Percentiles rank a stretch among this genome's conserved stretches.
These are phyloP conservation scores for Saccharomyces hybrid DNA, from an alignment of 1,139 yeast genomes.

Conservation along the genomic window DNA sequence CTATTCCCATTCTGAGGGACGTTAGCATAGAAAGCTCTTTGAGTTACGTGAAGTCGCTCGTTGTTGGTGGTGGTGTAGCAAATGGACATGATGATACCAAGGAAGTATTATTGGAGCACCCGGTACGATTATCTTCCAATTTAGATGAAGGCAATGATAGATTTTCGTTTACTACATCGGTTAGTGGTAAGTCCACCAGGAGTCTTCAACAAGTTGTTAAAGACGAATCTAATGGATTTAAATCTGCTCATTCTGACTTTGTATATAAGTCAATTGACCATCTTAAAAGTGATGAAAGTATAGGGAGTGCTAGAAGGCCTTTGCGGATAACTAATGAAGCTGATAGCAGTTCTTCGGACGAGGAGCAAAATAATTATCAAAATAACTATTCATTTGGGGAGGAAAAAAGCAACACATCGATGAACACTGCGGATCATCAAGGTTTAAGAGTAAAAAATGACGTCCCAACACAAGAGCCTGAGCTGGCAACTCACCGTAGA, in stretches of 20 bases:
- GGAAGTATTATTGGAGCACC: not conserved
- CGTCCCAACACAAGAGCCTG: not conserved
- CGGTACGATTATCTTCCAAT: conserved; percentile 1
- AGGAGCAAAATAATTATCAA: not conserved
- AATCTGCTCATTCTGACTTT: conserved; percentile 7
- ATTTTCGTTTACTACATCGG: conserved; percentile 21
- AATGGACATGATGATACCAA: not conserved
- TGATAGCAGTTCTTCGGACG: not conserved
- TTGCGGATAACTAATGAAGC: not conserved
- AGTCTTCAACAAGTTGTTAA: conserved; percentile 16
- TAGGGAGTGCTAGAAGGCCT: not conserved
- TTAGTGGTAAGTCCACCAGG: conserved; percentile 14
- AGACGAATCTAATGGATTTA: conserved; percentile 1
- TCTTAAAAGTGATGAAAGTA: conserved; percentile 1
- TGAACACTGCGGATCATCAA: not conserved
- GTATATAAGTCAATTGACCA: conserved; percentile 2
- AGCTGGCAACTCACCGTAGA: conserved; percentile 12
- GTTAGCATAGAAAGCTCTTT: conserved; percentile 10
- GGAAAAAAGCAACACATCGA: not conserved
- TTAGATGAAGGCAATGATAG: conserved; percentile 11
- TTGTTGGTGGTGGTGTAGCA: conserved; percentile 1
- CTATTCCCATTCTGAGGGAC: not conserved
- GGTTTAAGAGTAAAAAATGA: not conserved
- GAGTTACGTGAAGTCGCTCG: conserved; percentile 14
- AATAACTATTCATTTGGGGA: not conserved